Base-by-base conservation (phyloP, 495 filamentous ascomycete genomes). In the Penicillium salamii region DNA sequence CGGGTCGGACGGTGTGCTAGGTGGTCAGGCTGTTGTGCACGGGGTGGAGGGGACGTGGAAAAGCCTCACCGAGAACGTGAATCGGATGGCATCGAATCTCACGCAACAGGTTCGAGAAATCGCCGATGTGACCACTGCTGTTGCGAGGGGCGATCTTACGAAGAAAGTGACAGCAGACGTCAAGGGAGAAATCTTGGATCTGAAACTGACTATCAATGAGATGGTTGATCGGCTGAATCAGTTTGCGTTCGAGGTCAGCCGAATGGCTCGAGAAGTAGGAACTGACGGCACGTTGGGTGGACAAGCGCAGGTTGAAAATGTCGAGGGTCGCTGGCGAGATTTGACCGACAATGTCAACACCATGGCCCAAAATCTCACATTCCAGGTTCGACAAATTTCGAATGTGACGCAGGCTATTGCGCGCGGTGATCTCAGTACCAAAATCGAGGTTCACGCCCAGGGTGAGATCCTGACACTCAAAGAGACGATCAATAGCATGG, bases 11-110 rank as follows among this genome's bases (percentile, higher is more conserved):
- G 90, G 90, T 37, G 82, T 87, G 41, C 78, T 96, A 3, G 90
- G 90, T 59, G 90, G 90, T 17, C 90, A 96, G 67, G 90, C 90
- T 15, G 90, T 88, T n/a, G 90, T 96, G 4, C 88, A 92, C 60
- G 90, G 91, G 54, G 90, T 95, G 7, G 87, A 96, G 68, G 90
- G 90, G n/a, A 95, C 89, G 12, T 96, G 90, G 90, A 85, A 88
- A 63, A 88, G 91, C 58, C 72, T 96, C 43, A 96, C 90, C n/a
- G 88, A 93, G 54, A 95, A 92, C 48, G 90, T 96, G 39, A 96
- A 96, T 66, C 81, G 90, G 29, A 96, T 96, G 91, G 91, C 91
- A 12, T 86, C 76, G 44, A 86, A 87, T 50, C 73, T 87, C 4
- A 86, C 83, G 82, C 58, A 61, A 36, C 90, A 96, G 75, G 90